A percentile compares a stretch with the other conserved stretches of the same genome.
Conservation (phyloP, 2,329 filamentous ascomycete species). For the Neurospora crassa region DNA sequence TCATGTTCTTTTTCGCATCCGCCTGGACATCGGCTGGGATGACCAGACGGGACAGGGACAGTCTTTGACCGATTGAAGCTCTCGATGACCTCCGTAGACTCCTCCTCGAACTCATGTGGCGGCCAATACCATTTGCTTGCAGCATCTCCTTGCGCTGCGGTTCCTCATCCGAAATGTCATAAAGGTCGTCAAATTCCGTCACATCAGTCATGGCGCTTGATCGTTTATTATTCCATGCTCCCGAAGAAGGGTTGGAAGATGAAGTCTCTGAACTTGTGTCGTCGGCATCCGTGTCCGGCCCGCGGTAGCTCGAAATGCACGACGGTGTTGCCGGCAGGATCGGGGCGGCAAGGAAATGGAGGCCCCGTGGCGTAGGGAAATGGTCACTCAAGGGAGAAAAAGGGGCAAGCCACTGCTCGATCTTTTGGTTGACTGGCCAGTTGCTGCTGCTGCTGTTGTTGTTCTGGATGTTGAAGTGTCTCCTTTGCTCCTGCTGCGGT, state of each 20-base stretch:
- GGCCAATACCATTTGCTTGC: constrained; percentile 29
- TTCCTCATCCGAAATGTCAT: constrained; percentile 78
- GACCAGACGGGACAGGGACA: constrained; percentile 37
- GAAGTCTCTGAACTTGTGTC: constrained; percentile 28
- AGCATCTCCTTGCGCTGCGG: constrained; percentile 36
- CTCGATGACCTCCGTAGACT: constrained; percentile 36
- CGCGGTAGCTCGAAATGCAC: constrained; percentile 40
- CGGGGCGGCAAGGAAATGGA: constrained; percentile 54
- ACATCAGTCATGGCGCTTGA: constrained; percentile 53
- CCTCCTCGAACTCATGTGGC: constrained; percentile 25
- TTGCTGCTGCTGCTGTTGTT: neutral
- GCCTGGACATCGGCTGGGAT: constrained; percentile 36
- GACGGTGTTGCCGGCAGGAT: constrained; percentile 53
- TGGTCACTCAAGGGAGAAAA: constrained; percentile 48
- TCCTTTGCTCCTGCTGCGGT: constrained; percentile 17
- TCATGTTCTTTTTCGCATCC: constrained; percentile 38
- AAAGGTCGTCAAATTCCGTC: constrained; percentile 77
- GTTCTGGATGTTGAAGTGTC: neutral
- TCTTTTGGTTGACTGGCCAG: constrained; percentile 32
- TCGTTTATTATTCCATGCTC: constrained; percentile 49
- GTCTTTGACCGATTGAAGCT: constrained; percentile 24
- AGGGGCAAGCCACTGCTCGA: constrained; percentile 41
- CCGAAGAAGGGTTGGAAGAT: constrained; percentile 46
- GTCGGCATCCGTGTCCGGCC: constrained; percentile 30
- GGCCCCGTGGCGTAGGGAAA: constrained; percentile 63